phyloP scores from a whole-genome alignment of 306 rosid species.

The Cicer bijugum region DNA sequence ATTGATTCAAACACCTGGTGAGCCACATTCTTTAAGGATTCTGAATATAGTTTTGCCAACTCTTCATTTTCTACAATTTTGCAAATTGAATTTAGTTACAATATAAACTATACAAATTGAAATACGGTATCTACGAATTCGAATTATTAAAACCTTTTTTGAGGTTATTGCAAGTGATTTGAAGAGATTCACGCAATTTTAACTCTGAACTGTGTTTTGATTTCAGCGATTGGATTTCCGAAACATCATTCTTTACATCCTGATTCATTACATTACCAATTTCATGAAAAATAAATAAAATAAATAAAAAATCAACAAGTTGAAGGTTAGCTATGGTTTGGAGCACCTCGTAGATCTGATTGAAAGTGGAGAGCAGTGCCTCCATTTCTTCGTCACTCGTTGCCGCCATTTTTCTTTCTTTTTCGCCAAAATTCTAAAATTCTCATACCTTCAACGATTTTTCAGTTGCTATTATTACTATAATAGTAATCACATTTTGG shows the following conservation, averaged over 20 bases:
- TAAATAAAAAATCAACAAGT: neutral
- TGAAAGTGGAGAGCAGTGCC: constrained; percentile 56
- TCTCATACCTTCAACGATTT: neutral
- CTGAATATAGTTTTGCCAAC: constrained; percentile 56
- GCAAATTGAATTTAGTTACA: constrained; percentile 16
- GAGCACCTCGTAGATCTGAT: constrained; percentile 65
- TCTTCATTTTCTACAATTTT: constrained; percentile 64
- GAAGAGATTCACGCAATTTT: constrained; percentile 65
- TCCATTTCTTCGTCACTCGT: constrained; percentile 62
- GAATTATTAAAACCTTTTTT: constrained; percentile 50
- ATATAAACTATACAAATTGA: neutral
- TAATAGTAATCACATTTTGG: too few relatives aligned
- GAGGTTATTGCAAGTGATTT: constrained; percentile 53
- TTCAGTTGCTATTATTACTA: neutral
- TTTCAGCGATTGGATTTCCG: constrained; percentile 58
- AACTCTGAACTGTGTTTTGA: constrained; percentile 53
- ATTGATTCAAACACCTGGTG: constrained; percentile 54
- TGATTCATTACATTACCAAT: neutral
- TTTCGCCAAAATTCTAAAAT: neutral
- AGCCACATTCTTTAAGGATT: constrained; percentile 57
- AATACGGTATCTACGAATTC: neutral
- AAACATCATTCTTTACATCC: constrained; percentile 61
- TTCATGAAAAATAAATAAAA: neutral
- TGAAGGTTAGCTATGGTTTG: neutral
- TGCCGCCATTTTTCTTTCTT: constrained; percentile 65